A percentile compares a stretch with the other conserved stretches of the same genome.
These are phyloP conservation scores for Phialophora expanda DNA, from an alignment of 2,329 filamentous ascomycete genomes.

Conservation along the genomic window DNA sequence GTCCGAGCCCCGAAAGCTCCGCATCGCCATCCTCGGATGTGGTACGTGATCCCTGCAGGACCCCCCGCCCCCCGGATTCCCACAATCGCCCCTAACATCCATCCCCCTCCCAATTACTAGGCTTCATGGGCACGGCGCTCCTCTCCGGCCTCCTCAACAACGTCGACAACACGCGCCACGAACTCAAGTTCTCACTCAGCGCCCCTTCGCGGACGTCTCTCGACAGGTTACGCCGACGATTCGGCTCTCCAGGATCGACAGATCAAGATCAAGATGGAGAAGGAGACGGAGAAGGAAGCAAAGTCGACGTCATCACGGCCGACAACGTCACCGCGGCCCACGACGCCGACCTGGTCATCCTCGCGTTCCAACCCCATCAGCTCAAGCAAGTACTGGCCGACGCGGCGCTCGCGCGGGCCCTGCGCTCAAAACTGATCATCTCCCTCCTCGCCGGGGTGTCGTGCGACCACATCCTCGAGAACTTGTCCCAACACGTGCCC, in stretches of 20 bases:
- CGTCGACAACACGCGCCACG: not conserved
- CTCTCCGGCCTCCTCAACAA: constrained; percentile 15
- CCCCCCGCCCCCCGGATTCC: too few species aligned
- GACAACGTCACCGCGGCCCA: constrained; percentile 19
- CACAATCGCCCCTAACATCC: not conserved
- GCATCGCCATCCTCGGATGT: constrained; percentile 26
- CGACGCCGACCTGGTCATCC: constrained; percentile 50
- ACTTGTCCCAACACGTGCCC: not conserved
- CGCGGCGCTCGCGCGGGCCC: constrained; percentile 45
- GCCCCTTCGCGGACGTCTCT: constrained; percentile 12
- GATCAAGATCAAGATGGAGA: too few species aligned
- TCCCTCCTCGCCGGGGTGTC: constrained; percentile 57
- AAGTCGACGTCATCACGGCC: constrained; percentile 18
- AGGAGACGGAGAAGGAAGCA: too few species aligned
- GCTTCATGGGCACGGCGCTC: constrained; percentile 26
- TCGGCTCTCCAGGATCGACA: not conserved
- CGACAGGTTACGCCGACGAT: constrained; percentile 5
- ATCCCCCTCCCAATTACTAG: not conserved
- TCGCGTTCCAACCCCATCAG: constrained; percentile 56
- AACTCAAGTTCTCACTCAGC: constrained; percentile 17
- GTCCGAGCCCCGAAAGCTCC: constrained; percentile 8
- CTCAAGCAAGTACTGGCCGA: constrained; percentile 48
- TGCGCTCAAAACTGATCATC: constrained; percentile 56
- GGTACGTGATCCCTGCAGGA: constrained; percentile 5
- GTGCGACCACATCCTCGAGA: constrained; percentile 42